Base-by-base conservation (phyloP, 2,329 filamentous ascomycete genomes). In the Plectosphaerella plurivora region DNA sequence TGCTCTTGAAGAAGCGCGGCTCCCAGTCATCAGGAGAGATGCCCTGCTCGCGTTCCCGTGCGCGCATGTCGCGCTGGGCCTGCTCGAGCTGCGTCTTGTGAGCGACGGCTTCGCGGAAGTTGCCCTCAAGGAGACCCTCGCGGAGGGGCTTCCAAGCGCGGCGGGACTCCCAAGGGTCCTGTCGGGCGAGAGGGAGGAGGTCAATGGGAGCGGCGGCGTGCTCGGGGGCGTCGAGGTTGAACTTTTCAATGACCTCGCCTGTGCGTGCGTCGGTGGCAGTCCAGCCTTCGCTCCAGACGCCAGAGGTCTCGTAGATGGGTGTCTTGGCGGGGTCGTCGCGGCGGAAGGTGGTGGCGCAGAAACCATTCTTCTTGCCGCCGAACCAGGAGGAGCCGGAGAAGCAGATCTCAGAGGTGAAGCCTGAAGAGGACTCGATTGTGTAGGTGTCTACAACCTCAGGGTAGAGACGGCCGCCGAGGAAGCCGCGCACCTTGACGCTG, bases 81-180 rank as follows among this genome's bases (percentile, higher is more conserved):
- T 92, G 87, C 68, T 96, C 91, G 52, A 96, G 88, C 63, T 86
- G 84, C 8, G 80, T 82, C 73, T 96, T 96, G 63, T 91, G 87
- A 1, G 70, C 68, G 0, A 82, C 81, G 0, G 87, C 88, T 6
- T 76, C 74, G 52, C 91, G 83, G 79, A 93, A 87, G 63, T 96
- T 86, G 22, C 88, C 88, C 53, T 75, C 77, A n/a, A 75, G 70
- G 53, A 96, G 87, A 22, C 84, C 88, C 3, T 78, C 75, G 0
- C 89, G 86, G 3, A 96, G 91, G 56, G 86, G 86, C 33, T 75
- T 75, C 91, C 91, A 96, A 1, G 91, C 91, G 39, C 83, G 79
- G 11, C 91, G 80, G 9, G 87, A 88, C 72, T 96, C 91, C 63
- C 90, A 85, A 2, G 87, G 80, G 57, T 93, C 88, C 70, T 96